Base-by-base conservation (phyloP, 345 rosid genomes). In the Arabidopsis suecica region DNA sequence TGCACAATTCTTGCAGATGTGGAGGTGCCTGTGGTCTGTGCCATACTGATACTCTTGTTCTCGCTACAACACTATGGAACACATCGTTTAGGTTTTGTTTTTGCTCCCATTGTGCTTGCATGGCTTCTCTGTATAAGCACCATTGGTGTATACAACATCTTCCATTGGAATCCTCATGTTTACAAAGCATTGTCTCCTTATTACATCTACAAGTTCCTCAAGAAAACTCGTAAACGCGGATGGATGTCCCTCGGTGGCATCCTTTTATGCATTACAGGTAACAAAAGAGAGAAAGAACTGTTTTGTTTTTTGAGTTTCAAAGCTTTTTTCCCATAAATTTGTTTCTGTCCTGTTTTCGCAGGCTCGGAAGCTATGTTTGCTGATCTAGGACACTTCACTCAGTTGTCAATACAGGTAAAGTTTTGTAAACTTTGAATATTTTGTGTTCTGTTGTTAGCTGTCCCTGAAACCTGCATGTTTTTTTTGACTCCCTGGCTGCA, bases 351-450 rank as follows among this genome's bases (percentile, higher is more conserved):
- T 7, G 8, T 3, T 50, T 55, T 59, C 22, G 32, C 84, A 95
- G 99, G 99, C 49, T 95, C 99, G 0, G 99, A 95, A 81, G 99
- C 99, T 61, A 95, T 95, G 99, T 95, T 88, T 83, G 99, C 99
- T 79, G 99, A 95, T 85, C 90, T 92, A 60, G 99, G 99, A 37
- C 99, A 95, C 80, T 92, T 95, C 71, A 88, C 96, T 25, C 97
- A 95, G 82, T 73, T 88, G 75, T 95, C 99, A 40, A 92, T 92
- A 58, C 80, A 95, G 96, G 99, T 82, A 83, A 65, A 68, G 1
- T 44, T 49, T 12, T 20, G 10, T 11, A 30, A 64, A 44, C 28
- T 63, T 54, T 10, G 5, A 60, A 56, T 45, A 32, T 5, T 44
- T 34, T 45, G 38, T 61, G 33, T 59, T 41, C 44, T 36, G 9